A percentile compares a stretch with the other conserved stretches of the same genome.
phyloP scores from a whole-genome alignment of 306 rosid genomes.

The Chamaecrista fasciculata region DNA sequence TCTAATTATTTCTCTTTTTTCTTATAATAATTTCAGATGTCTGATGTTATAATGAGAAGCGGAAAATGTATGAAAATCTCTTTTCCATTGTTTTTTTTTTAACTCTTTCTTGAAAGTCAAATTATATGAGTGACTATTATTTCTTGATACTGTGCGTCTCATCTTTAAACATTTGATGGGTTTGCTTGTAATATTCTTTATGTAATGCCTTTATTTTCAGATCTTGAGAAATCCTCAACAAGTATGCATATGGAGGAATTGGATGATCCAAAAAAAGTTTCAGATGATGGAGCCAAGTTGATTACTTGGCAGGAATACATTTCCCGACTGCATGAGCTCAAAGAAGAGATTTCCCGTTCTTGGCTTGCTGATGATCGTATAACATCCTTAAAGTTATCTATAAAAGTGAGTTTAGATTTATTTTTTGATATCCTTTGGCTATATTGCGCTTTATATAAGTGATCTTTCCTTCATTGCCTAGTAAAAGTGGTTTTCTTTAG shows the following conservation, averaged over 20 bases:
- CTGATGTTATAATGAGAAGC: conserved; percentile 67
- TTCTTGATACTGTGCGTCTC: background rate
- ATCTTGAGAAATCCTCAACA: conserved; percentile 66
- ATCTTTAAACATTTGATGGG: background rate
- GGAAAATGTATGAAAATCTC: conserved; percentile 64
- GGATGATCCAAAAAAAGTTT: conserved; percentile 64
- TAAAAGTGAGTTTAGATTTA: conserved; percentile 55
- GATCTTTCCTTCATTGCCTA: conserved; percentile 18
- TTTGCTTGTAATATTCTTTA: conserved; percentile 1
- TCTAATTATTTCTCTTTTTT: conserved; percentile 30
- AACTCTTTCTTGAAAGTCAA: conserved; percentile 9
- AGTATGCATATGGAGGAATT: conserved; percentile 74
- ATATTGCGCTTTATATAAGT: conserved; percentile 22
- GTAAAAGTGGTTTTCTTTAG: background rate
- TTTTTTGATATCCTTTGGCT: conserved; percentile 8
- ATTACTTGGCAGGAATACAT: conserved; percentile 82
- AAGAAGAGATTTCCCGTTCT: conserved; percentile 73
- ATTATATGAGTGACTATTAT: background rate
- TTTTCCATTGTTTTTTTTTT: conserved; percentile 21
- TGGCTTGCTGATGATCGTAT: conserved; percentile 86
- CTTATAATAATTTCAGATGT: conserved; percentile 55
- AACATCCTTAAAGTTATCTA: conserved; percentile 66
- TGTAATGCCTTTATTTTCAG: conserved; percentile 46
- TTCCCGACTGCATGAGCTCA: conserved; percentile 80
- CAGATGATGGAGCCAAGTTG: conserved; percentile 66